Conservation (phyloP, 2,329 filamentous ascomycete genomes). For the Penicillium sp. region DNA sequence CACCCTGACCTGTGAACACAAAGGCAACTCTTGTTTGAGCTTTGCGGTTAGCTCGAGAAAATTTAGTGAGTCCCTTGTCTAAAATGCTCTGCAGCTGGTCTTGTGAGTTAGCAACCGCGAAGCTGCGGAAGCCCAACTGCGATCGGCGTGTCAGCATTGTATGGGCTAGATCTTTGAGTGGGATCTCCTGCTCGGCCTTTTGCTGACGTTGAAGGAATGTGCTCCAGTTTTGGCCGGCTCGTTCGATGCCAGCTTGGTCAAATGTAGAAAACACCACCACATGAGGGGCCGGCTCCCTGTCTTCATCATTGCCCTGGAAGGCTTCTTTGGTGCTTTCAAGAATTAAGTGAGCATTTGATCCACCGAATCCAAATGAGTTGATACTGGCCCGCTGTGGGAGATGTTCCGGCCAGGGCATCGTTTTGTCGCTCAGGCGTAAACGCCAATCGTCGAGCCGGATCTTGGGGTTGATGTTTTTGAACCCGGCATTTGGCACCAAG, state of each 20-base stretch:
- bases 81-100: constrained; percentile 11
- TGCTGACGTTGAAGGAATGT: constrained; percentile 12
- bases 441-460: constrained; percentile 36
- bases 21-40: constrained; percentile 22
- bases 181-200: constrained; percentile 4
- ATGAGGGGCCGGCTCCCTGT: constrained; percentile 11
- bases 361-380: constrained; percentile 33
- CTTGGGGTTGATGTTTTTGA: constrained; percentile 43
- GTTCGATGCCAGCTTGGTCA: constrained; percentile 21
- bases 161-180: constrained; percentile 14
- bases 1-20: constrained; percentile 48
- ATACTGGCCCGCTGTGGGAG: constrained; percentile 23
- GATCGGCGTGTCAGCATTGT: constrained; percentile 22
- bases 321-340: constrained; percentile 22
- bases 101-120: constrained; percentile 18
- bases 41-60: constrained; percentile 18
- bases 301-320: constrained; percentile 7
- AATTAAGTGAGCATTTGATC: constrained; percentile 28
- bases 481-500: constrained; percentile 48
- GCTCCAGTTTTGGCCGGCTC: constrained; percentile 14
- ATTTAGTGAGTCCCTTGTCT: constrained; percentile 14
- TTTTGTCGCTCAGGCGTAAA: constrained; percentile 16
- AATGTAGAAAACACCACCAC: constrained; percentile 22
- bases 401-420: constrained; percentile 22
- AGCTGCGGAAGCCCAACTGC: constrained; percentile 21